Base-by-base conservation (phyloP, 2,329 filamentous ascomycete species). In the Aspergillaceae sp. region DNA sequence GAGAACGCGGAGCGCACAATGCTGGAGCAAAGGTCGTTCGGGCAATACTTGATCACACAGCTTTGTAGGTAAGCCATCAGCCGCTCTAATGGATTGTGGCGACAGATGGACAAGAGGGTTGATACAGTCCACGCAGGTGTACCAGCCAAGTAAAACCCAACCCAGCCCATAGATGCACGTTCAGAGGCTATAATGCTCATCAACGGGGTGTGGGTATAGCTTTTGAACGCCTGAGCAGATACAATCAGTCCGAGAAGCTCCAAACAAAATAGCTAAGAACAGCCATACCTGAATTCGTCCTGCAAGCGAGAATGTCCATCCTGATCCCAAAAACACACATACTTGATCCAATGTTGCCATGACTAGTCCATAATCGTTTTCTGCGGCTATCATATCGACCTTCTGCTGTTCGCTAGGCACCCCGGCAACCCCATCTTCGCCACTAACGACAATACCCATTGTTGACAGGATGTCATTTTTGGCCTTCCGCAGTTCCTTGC, bases 381-480 rank as follows among this genome's bases (percentile, higher is more conserved):
- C 69, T 5, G 61, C 56, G 19, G 61, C 59, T 38, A 71, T 62
- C 36, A 61, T 56, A 30, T 65, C 60, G 11, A 70, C 55, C 43
- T 63, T 66, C 47, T 68, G 58, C 49, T 63, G 59, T 48, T 70
- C 67, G 46, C 62, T 64, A 32, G 61, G 56, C n/a, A 57, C 54
- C 45, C 56, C 58, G 28, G 60, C 47, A 34, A 59, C 65, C 10
- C 64, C 60, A 51, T 68, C 61, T 49, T 69, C 65, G 47, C 66
- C 60, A 44, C 67, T 69, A 48, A 71, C 67, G 35, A 73, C 69
- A 35, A 74, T 68, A 3, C 72, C 72, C 63, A 74, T 72, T 6
- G 69, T 73, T 26, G 69, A 70, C 10, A 74, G 62, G 30, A 74
- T 70, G 50, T 75, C 72, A 61, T 75, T 75, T 50, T 74, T 73